Conservation (phyloP, 2,329 filamentous ascomycete species). For the Fusarium abutilonis region DNA sequence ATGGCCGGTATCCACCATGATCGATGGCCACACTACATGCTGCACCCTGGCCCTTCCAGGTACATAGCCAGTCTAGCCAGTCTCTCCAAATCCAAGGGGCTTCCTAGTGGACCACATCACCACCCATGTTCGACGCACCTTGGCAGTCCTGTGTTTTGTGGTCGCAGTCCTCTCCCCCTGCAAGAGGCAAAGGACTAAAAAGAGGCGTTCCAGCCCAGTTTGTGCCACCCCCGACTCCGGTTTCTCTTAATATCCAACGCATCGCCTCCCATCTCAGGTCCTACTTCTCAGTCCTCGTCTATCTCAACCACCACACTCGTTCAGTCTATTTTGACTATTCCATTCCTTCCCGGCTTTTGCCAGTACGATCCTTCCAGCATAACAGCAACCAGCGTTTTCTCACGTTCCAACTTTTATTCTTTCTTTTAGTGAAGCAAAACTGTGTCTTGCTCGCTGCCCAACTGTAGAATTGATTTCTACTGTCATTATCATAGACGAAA, state of each 20-base stretch:
- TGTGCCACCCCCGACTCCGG: slow-evolving; percentile 36
- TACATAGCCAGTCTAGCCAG: too few relatives aligned
- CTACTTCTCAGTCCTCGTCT: slow-evolving; percentile 37
- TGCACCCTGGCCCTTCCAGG: slow-evolving; percentile 9
- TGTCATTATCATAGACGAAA: slow-evolving; percentile 42
- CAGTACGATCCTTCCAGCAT: slow-evolving; percentile 47
- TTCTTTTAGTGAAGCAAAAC: slow-evolving; percentile 47
- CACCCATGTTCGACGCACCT: slow-evolving; percentile 35
- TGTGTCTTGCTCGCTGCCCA: slow-evolving; percentile 44
- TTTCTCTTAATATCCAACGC: slow-evolving; percentile 45
- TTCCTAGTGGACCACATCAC: slow-evolving; percentile 36
- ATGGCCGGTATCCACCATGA: slow-evolving; percentile 28
- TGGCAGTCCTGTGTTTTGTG: slow-evolving; percentile 45
- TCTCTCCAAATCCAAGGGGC: slow-evolving; percentile 37
- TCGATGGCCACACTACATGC: slow-evolving; percentile 16
- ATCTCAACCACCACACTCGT: slow-evolving; percentile 38
- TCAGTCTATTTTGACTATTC: slow-evolving; percentile 45
- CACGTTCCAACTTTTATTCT: slow-evolving; percentile 35
- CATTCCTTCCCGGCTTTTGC: slow-evolving; percentile 44
- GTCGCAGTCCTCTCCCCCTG: slow-evolving; percentile 41
- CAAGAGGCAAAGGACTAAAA: slow-evolving; percentile 35
- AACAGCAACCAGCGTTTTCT: slow-evolving; percentile 35
- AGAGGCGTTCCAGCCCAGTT: slow-evolving; percentile 38
- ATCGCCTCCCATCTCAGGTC: slow-evolving; percentile 32
- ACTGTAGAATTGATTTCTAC: slow-evolving; percentile 50